Base-by-base conservation (phyloP, 495 filamentous ascomycete genomes). In the Symbiotaphrina buchneri region DNA sequence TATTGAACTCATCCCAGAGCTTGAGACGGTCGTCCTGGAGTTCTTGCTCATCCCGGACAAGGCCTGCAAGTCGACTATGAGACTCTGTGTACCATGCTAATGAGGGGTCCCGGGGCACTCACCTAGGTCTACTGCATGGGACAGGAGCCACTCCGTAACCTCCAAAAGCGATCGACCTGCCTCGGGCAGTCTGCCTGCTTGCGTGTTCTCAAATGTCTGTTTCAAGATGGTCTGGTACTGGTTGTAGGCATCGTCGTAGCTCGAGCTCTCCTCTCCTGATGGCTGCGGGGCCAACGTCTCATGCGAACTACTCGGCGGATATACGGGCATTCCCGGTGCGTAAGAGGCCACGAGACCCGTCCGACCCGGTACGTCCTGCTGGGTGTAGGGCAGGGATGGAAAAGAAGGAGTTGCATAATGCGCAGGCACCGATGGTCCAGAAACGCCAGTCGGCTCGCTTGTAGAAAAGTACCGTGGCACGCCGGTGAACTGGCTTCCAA, bases 1-100 rank as follows among this genome's bases (percentile, higher is more conserved):
- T 64, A 47, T 97, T 95, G 58, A 95, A 93, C 41, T 94, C 75
- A 41, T 73, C 72, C 87, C 87, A 97, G 19, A 95, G 58, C 45
- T 71, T 65, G 38, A 90, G 60, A 28, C 79, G 66, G 34, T 82
- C 69, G 20, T 54, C 47, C 40, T 84, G 65, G 20, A 77, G 54
- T 27, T 58, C 51, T 35, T 74, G 65, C 40, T 93, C 72, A 53
- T 97, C 87, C 33, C 64, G 65, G 32, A 70, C 55, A 44, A 79
- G 61, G 41, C 71, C 73, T 79, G 36, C 21, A 32, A 39, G 37
- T 33, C 37, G 39, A 16, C 10, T n/a, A 4, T 27, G 30, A 22
- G 11, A 18, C 14, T 8, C 28, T 13, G 28, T 8, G 10, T 13
- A 10, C 8, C 27, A 11, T 36, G 30, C 21, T 45, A 34, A 46